These are phyloP conservation scores for Conoideocrella luteorostrata DNA, from an alignment of 2,329 filamentous ascomycete genomes.

Conservation along the genomic window DNA sequence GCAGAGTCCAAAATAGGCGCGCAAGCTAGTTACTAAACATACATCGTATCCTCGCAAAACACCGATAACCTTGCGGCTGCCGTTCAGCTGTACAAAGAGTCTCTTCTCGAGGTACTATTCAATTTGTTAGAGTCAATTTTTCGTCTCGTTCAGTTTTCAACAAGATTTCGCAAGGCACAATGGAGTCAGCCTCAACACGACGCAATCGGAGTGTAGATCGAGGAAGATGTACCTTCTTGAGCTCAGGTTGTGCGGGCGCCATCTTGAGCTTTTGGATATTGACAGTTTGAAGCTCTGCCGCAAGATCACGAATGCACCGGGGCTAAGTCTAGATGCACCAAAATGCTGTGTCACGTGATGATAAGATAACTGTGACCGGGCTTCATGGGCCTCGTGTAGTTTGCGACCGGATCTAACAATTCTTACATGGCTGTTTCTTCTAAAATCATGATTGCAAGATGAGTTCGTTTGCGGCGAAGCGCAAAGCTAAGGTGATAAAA, in stretches of 20 bases:
- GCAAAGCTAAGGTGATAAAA: conserved; percentile 73
- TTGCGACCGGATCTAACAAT: not conserved
- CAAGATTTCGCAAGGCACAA: not conserved
- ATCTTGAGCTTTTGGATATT: conserved; percentile 51
- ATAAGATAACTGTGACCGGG: conserved; percentile 34
- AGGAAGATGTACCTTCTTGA: conserved; percentile 75
- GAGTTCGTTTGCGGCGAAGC: conserved; percentile 50
- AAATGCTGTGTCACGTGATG: conserved; percentile 39
- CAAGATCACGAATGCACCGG: too few species aligned
- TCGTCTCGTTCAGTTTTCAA: not conserved
- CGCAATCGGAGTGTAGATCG: too few species aligned
- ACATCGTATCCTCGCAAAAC: conserved; percentile 95
- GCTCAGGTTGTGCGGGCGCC: conserved; percentile 97
- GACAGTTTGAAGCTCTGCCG: not conserved
- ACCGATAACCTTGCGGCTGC: conserved; percentile 94
- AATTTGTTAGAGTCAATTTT: conserved; percentile 16
- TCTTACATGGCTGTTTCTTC: not conserved
- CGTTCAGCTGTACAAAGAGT: conserved; percentile 95
- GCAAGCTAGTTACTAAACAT: conserved; percentile 26
- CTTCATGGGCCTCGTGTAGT: conserved; percentile 1
- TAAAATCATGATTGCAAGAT: conserved; percentile 27
- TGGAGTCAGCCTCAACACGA: too few species aligned
- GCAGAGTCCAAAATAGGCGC: not conserved
- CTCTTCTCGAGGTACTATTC: conserved; percentile 96
- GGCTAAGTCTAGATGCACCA: too few species aligned